Conservation (phyloP, 2,329 filamentous ascomycete species). For the Claviceps digitariae region DNA sequence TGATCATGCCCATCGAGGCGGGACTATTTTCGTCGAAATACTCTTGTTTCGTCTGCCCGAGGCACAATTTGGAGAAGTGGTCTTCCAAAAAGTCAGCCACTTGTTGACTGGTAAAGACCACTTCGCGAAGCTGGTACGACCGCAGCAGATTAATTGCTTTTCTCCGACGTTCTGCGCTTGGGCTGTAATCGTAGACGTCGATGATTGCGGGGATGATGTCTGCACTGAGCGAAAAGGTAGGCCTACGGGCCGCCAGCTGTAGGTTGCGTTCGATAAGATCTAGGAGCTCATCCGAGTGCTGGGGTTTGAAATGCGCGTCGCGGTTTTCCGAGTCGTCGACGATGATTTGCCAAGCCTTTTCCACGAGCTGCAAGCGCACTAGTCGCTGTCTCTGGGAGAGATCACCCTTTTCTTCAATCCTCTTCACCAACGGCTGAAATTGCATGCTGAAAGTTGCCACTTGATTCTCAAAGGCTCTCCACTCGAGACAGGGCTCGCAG, state of each 20-base stretch:
- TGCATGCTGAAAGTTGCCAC: not conserved
- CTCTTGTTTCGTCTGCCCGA: not conserved
- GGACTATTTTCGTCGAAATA: not conserved
- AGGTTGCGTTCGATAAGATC: slow-evolving; percentile 2
- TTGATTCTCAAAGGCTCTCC: not conserved
- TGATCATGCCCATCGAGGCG: not conserved
- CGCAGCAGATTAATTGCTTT: not conserved
- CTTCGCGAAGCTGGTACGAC: slow-evolving; percentile 1
- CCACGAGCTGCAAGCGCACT: not conserved
- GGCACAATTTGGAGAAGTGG: slow-evolving; percentile 1
- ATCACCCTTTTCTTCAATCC: not conserved
- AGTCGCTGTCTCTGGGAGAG: not conserved
- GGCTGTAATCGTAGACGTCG: slow-evolving; percentile 2
- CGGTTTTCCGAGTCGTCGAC: not conserved
- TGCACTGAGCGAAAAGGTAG: slow-evolving; percentile 1
- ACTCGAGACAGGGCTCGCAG: not conserved
- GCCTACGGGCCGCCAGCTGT: not conserved
- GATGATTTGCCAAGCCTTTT: slow-evolving; percentile 1
- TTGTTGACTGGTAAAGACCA: slow-evolving; percentile 2
- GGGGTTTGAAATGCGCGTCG: not conserved
- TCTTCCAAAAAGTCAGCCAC: slow-evolving; percentile 4
- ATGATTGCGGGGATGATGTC: slow-evolving; percentile 2
- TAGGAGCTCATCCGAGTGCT: slow-evolving; percentile 1
- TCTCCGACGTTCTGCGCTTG: not conserved
- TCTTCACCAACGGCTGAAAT: not conserved